A percentile compares a stretch with the other conserved stretches of the same genome.
Evolutionary conservation across 1,284 basidiomycete species (phyloP).

Genomic region (Leucoagaricus sp.): DNA sequence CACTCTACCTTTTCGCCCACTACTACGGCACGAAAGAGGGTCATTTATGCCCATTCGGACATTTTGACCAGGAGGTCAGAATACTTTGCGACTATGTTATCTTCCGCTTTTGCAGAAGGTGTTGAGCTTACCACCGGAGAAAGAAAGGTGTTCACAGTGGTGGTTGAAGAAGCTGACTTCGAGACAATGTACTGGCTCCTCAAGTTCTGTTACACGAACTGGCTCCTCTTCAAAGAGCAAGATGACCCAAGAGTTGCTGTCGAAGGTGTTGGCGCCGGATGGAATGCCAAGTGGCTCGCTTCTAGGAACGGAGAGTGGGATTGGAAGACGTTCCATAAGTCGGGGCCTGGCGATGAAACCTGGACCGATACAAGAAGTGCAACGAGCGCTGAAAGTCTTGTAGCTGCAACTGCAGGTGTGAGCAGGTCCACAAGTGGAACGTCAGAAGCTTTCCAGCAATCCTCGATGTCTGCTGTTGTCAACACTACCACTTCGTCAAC

Average conservation of each 20-base stretch:
- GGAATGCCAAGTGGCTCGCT: constrained; percentile 61
- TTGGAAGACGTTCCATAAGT: constrained; percentile 63
- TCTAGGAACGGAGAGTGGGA: constrained; percentile 63
- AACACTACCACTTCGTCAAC: constrained; percentile 19
- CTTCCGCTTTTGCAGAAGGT: constrained; percentile 70
- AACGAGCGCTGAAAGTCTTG: constrained; percentile 51
- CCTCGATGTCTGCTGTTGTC: constrained; percentile 13
- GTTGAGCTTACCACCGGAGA: constrained; percentile 42
- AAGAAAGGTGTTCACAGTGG: constrained; percentile 62
- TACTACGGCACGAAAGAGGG: constrained; percentile 59
- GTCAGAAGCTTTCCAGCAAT: constrained; percentile 27
- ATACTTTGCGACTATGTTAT: constrained; percentile 81
- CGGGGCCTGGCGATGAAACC: constrained; percentile 36
- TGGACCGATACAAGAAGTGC: constrained; percentile 49
- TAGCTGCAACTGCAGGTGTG: constrained; percentile 27
- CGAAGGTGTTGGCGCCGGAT: constrained; percentile 60
- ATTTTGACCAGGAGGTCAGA: constrained; percentile 74
- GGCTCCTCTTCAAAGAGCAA: constrained; percentile 64
- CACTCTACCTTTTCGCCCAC: constrained; percentile 42
- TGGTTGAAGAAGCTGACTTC: constrained; percentile 83
- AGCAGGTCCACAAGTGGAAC: constrained; percentile 31
- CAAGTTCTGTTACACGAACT: constrained; percentile 81
- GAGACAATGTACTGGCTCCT: constrained; percentile 83
- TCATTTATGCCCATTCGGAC: constrained; percentile 83
- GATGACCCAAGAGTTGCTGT: constrained; percentile 66